phyloP scores from a whole-genome alignment of 2,329 filamentous ascomycete species.

The Fusarium xyrophilum region DNA sequence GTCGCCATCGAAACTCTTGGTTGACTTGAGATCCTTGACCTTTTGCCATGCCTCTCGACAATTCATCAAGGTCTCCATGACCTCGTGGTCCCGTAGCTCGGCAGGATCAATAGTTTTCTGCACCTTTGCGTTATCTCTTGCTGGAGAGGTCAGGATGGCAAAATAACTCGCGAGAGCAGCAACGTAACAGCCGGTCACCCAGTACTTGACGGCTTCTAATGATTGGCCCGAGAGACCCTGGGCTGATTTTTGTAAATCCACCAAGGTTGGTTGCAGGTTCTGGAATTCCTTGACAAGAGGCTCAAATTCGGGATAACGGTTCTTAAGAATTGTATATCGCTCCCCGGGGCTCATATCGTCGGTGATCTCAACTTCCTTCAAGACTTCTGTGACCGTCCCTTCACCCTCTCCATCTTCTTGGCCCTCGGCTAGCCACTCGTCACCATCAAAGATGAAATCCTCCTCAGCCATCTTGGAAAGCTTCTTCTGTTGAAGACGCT shows the following conservation, averaged over 20 bases:
- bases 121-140: constrained; percentile 62
- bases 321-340: constrained; percentile 74
- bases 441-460: constrained; percentile 92
- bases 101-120: constrained; percentile 71
- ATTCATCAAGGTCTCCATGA: constrained; percentile 85
- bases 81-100: constrained; percentile 86
- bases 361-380: constrained; percentile 83
- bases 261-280: constrained; percentile 71
- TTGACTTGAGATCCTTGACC: constrained; percentile 69
- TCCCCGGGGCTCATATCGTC: constrained; percentile 80
- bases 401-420: constrained; percentile 58
- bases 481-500: constrained; percentile 88
- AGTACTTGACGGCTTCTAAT: constrained; percentile 74
- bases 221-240: constrained; percentile 59
- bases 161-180: constrained; percentile 93
- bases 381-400: constrained; percentile 80
- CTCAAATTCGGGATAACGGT: constrained; percentile 91
- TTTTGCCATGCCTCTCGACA: constrained; percentile 82
- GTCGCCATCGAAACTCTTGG: constrained; percentile 50
- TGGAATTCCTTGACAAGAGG: constrained; percentile 81
- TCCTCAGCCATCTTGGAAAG: constrained; percentile 86
- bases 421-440: constrained; percentile 76
- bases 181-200: constrained; percentile 84
- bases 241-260: constrained; percentile 64
- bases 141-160: constrained; percentile 84